phyloP scores from a whole-genome alignment of 2,329 filamentous ascomycete genomes.

The Colletotrichum graminicola region DNA sequence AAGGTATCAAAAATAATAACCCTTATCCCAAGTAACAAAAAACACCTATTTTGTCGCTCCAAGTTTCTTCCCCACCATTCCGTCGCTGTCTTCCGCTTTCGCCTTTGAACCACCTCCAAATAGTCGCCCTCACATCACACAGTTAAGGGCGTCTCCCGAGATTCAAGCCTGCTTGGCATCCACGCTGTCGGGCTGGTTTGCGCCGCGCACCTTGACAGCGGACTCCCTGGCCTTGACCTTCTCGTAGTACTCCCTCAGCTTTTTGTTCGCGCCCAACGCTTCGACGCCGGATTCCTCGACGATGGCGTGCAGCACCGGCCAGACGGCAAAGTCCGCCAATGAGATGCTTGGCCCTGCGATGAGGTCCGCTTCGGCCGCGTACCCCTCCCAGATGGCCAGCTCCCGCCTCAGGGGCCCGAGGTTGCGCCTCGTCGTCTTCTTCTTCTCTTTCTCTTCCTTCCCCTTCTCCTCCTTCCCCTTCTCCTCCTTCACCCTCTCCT shows the following conservation, averaged over 20 bases:
- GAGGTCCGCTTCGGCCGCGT: conserved; percentile 55
- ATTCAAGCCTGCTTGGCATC: background rate
- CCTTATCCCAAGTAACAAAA: background rate
- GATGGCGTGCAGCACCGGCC: conserved; percentile 66
- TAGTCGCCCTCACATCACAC: background rate
- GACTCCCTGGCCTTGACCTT: conserved; percentile 45
- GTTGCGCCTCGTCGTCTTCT: conserved; percentile 4
- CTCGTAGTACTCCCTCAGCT: conserved; percentile 56
- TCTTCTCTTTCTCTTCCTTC: background rate
- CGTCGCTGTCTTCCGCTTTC: background rate
- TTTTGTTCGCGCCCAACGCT: conserved; percentile 48
- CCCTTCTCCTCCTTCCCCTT: background rate
- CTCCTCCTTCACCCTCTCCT: background rate
- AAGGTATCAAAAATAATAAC: background rate
- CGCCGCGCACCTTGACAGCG: conserved; percentile 44
- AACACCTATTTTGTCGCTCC: background rate
- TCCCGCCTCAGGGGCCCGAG: conserved; percentile 48
- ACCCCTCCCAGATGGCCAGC: conserved; percentile 57
- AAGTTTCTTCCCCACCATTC: background rate
- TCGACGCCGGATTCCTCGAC: conserved; percentile 51
- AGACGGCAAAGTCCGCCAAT: conserved; percentile 68
- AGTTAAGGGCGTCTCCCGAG: too few relatives aligned
- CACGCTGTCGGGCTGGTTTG: background rate
- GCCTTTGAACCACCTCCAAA: background rate
- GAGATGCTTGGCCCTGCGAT: conserved; percentile 58